These are phyloP conservation scores for Eucalyptus leucophloia DNA, from an alignment of 345 rosid species.

Conservation along the genomic window DNA sequence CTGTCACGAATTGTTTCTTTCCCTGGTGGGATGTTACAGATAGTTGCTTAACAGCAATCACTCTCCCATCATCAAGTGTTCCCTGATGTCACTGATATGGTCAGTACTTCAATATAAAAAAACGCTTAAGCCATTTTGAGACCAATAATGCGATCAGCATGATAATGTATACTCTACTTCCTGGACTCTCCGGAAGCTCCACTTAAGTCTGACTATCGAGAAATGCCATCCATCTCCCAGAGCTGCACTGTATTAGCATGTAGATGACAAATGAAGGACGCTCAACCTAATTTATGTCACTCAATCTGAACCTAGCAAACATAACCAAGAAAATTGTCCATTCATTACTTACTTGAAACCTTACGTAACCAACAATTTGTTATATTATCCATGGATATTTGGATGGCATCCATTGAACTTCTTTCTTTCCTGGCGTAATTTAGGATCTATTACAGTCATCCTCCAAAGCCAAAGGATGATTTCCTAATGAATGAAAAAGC, in stretches of 20 bases:
- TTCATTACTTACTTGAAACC: background rate
- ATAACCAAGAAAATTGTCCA: background rate
- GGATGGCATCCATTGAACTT: background rate
- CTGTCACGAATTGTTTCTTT: constrained; percentile 53
- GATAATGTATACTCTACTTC: background rate
- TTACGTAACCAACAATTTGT: background rate
- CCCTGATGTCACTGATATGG: background rate
- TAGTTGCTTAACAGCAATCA: constrained; percentile 56
- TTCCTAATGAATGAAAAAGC: too few species aligned
- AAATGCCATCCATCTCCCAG: background rate
- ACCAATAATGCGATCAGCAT: background rate
- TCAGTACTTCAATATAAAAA: background rate
- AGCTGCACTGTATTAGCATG: background rate
- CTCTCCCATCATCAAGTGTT: constrained; percentile 42
- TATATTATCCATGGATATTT: background rate
- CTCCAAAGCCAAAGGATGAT: too few species aligned
- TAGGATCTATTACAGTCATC: too few species aligned
- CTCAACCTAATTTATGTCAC: background rate
- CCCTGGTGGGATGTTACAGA: constrained; percentile 60
- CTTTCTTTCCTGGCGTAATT: too few species aligned
- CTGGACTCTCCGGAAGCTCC: background rate
- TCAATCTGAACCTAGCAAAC: background rate
- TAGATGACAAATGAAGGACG: background rate
- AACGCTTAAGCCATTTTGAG: background rate
- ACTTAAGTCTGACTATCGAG: background rate